Evolutionary conservation across 441 rosid genomes (phyloP).

Genomic region (Adansonia madagascariensis): DNA sequence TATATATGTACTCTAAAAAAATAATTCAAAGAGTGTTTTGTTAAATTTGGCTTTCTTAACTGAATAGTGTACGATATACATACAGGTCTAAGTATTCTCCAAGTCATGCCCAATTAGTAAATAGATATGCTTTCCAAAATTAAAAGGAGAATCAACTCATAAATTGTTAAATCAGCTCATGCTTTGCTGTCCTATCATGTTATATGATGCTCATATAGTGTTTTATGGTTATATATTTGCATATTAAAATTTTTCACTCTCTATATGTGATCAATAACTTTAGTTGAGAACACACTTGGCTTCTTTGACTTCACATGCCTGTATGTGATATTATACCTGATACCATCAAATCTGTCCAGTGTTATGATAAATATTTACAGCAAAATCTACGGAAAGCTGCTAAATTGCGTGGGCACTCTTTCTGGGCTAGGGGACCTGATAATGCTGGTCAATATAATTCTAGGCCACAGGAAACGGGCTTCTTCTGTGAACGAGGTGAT

Average conservation of each 20-base stretch:
- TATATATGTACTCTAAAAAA: not conserved
- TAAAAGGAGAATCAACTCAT: conserved; percentile 14
- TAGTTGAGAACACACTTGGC: conserved; percentile 7
- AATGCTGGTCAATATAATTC: conserved; percentile 74
- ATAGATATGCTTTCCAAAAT: conserved; percentile 8
- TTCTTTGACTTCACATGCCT: not conserved
- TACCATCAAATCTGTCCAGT: conserved; percentile 46
- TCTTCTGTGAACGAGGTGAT: conserved; percentile 75
- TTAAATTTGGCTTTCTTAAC: conserved; percentile 21
- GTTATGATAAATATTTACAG: conserved; percentile 72
- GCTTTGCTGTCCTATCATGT: conserved; percentile 1
- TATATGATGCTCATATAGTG: not conserved
- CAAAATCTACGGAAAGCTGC: conserved; percentile 62
- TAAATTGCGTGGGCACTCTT: conserved; percentile 59
- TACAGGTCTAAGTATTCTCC: not conserved
- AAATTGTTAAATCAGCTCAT: conserved; percentile 14
- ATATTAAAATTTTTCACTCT: not conserved
- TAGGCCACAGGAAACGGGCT: conserved; percentile 70
- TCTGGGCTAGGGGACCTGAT: conserved; percentile 76
- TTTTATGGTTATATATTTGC: not conserved
- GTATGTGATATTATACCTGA: not conserved
- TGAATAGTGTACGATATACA: not conserved
- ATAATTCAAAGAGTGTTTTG: not conserved
- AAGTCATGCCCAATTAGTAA: not conserved
- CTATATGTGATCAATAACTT: not conserved